These are phyloP conservation scores for Trichoderma harzianum DNA, from an alignment of 2,329 filamentous ascomycete genomes.

Conservation along the genomic window DNA sequence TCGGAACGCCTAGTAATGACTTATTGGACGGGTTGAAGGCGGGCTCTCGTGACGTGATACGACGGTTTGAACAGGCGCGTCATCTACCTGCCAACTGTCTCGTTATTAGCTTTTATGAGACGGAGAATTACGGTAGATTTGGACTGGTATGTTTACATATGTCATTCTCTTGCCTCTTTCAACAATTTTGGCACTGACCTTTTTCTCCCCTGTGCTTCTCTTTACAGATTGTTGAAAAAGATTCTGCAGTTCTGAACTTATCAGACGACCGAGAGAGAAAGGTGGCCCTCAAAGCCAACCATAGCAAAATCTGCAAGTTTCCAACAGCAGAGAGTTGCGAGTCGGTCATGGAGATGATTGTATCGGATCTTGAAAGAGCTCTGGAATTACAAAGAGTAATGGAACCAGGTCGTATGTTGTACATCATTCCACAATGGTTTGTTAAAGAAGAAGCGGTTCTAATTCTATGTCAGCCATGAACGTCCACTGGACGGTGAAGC, in stretches of 20 bases:
- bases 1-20: neutral
- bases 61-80: neutral
- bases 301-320: constrained; percentile 17
- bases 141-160: neutral
- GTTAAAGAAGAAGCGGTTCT: neutral
- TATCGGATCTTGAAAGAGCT: neutral
- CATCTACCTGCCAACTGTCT: constrained; percentile 2
- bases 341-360: neutral
- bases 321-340: neutral
- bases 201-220: neutral
- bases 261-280: neutral
- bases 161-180: neutral
- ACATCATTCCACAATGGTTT: neutral
- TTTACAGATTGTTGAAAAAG: constrained; percentile 5
- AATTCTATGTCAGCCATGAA: neutral
- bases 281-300: neutral
- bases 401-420: constrained; percentile 1
- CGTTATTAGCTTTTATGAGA: constrained; percentile 10
- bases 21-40: neutral
- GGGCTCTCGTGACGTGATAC: constrained; percentile 5
- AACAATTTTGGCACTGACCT: neutral
- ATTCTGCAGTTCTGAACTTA: neutral
- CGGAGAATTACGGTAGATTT: neutral
- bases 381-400: neutral
- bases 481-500: neutral